Conservation (phyloP, 805 yeast species). For the Lachancea sp. region DNA sequence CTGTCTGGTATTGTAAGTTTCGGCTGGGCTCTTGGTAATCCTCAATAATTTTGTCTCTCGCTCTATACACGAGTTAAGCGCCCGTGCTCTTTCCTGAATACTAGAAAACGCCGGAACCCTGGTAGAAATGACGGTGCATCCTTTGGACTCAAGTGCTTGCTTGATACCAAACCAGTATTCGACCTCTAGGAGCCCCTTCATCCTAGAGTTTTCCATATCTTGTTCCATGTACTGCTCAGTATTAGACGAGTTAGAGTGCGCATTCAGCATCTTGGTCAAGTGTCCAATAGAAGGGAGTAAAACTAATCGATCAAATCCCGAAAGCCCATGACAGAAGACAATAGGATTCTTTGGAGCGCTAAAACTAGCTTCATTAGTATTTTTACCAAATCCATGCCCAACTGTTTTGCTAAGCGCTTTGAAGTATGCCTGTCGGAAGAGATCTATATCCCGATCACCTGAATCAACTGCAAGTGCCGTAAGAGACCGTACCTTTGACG, state of each 20-base stretch:
- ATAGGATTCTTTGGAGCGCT: slow-evolving; percentile 64
- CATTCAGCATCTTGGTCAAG: slow-evolving; percentile 21
- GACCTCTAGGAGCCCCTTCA: slow-evolving; percentile 35
- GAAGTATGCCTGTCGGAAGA: not conserved
- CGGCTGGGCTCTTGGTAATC: slow-evolving; percentile 15
- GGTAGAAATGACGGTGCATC: slow-evolving; percentile 64
- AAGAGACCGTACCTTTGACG: too few relatives aligned
- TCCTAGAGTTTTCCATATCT: slow-evolving; percentile 14
- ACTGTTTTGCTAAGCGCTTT: not conserved
- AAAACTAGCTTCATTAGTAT: too few relatives aligned
- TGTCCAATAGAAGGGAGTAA: slow-evolving; percentile 39
- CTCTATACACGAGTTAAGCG: slow-evolving; percentile 47
- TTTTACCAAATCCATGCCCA: too few relatives aligned
- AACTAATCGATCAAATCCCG: slow-evolving; percentile 63
- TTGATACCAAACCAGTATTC: slow-evolving; percentile 83
- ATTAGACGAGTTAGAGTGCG: slow-evolving; percentile 16
- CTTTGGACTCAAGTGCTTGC: slow-evolving; percentile 50
- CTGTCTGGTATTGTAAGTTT: slow-evolving; percentile 21
- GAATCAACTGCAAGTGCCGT: too few relatives aligned
- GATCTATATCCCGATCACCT: too few relatives aligned
- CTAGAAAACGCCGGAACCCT: slow-evolving; percentile 79
- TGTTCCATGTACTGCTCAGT: slow-evolving; percentile 20
- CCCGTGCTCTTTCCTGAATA: slow-evolving; percentile 60
- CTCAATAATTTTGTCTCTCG: slow-evolving; percentile 21
- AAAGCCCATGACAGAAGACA: slow-evolving; percentile 78